These are phyloP conservation scores for Schizopora paradoxa DNA, from an alignment of 1,284 basidiomycete genomes.

Conservation along the genomic window DNA sequence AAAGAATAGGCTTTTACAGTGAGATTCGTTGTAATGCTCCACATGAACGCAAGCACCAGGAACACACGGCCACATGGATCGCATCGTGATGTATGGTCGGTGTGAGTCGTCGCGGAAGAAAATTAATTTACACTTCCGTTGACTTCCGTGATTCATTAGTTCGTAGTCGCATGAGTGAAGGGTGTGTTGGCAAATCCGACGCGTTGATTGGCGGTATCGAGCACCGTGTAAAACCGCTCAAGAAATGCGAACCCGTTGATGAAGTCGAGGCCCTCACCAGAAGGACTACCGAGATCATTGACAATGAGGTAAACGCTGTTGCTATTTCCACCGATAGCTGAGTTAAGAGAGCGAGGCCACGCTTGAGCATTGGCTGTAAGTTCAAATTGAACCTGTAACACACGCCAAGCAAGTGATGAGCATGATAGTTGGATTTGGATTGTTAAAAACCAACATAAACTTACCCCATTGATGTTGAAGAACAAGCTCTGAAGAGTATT, in stretches of 20 bases:
- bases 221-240: conserved; percentile 19
- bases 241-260: conserved; percentile 24
- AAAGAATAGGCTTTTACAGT: too few species aligned
- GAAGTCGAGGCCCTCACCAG: conserved; percentile 27
- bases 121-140: too few species aligned
- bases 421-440: too few species aligned
- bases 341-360: conserved; percentile 23
- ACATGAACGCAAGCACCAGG: too few species aligned
- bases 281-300: conserved; percentile 21
- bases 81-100: too few species aligned
- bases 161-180: conserved; percentile 18
- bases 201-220: conserved; percentile 19
- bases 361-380: conserved; percentile 13
- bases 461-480: conserved; percentile 24
- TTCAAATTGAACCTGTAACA: conserved; percentile 14
- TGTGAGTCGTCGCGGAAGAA: too few species aligned
- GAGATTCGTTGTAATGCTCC: too few species aligned
- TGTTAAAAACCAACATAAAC: conserved; percentile 1
- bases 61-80: too few species aligned
- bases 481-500: conserved; percentile 24
- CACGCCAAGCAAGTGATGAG: conserved; percentile 10
- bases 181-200: conserved; percentile 18
- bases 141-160: too few species aligned
- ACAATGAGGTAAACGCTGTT: conserved; percentile 27
- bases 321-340: conserved; percentile 24